These are phyloP conservation scores for Claviceps humidiphila DNA, from an alignment of 2,329 filamentous ascomycete species.

Conservation along the genomic window DNA sequence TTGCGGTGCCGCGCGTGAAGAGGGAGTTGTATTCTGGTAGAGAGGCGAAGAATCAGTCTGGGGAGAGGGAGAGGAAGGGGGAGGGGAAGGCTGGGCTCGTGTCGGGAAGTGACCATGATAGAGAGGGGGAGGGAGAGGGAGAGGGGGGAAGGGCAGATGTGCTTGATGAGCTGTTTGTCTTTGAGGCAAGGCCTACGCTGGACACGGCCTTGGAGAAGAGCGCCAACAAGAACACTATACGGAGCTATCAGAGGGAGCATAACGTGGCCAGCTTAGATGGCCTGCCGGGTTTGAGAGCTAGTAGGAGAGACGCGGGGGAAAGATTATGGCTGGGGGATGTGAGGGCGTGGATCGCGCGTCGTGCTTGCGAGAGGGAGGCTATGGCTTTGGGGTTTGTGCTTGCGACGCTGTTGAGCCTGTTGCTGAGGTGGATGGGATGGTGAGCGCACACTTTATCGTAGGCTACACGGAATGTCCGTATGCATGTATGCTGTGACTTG, in stretches of 20 bases:
- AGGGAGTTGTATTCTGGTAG: slow-evolving; percentile 23
- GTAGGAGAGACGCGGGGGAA: slow-evolving; percentile 36
- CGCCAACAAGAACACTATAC: slow-evolving; percentile 34
- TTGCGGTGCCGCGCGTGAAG: slow-evolving; percentile 43
- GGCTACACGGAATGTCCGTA: no score
- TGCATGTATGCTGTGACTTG: neutral
- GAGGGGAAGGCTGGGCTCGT: slow-evolving; percentile 4
- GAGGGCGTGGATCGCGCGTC: slow-evolving; percentile 13
- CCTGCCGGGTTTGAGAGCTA: slow-evolving; percentile 41
- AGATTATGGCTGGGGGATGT: slow-evolving; percentile 29
- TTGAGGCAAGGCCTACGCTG: slow-evolving; percentile 43
- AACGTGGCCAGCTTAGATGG: slow-evolving; percentile 47
- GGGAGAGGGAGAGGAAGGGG: neutral
- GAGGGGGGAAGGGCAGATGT: no score
- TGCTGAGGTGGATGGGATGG: neutral
- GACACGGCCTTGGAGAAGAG: slow-evolving; percentile 33
- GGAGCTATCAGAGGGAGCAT: slow-evolving; percentile 41
- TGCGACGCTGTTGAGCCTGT: neutral
- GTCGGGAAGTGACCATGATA: neutral
- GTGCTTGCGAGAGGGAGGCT: slow-evolving; percentile 19
- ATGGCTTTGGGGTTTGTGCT: slow-evolving; percentile 13
- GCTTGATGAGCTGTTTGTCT: slow-evolving; percentile 25
- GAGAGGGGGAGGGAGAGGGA: no score
- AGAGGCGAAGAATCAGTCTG: slow-evolving; percentile 7
- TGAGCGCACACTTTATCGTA: neutral